A percentile compares a stretch with the other conserved stretches of the same genome.
Conservation (phyloP, 73 alveolate genomes). For the Blepharisma japonicum region DNA sequence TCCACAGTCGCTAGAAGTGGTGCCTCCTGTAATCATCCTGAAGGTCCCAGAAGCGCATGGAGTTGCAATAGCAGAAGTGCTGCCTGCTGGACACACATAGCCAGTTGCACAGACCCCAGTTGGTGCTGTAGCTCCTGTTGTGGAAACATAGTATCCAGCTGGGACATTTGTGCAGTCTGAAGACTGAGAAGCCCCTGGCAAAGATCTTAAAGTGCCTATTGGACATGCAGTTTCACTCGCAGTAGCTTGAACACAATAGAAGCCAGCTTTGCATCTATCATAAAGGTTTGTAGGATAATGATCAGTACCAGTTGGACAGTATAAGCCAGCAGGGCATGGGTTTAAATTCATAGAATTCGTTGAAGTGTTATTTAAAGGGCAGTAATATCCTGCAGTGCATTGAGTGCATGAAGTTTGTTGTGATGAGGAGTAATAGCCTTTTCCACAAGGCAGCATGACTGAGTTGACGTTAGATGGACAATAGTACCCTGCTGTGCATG, state of each 20-base stretch:
- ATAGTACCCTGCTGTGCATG: conserved; percentile 59
- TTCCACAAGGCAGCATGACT: conserved; percentile 35
- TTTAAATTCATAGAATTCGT: neutral
- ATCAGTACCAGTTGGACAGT: conserved; percentile 59
- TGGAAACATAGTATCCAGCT: conserved; percentile 42
- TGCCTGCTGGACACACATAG: conserved; percentile 39
- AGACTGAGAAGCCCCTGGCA: conserved; percentile 28
- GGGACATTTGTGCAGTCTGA: conserved; percentile 30
- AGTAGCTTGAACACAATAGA: conserved; percentile 30
- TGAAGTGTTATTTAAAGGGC: conserved; percentile 23
- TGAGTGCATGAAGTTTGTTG: conserved; percentile 35
- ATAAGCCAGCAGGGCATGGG: conserved; percentile 48
- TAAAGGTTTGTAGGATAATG: conserved; percentile 7
- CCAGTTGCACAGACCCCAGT: conserved; percentile 35
- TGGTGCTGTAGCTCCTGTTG: conserved; percentile 29
- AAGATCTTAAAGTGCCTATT: conserved; percentile 31
- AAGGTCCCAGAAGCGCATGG: neutral
- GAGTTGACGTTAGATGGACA: conserved; percentile 46
- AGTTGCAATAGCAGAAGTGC: conserved; percentile 18
- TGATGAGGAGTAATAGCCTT: conserved; percentile 29
- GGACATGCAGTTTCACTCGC: neutral
- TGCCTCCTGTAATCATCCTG: conserved; percentile 8
- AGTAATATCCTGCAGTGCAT: conserved; percentile 45
- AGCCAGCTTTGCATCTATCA: conserved; percentile 43
- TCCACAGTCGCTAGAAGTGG: conserved; percentile 35